Evolutionary conservation across 1,139 yeast species (phyloP).

Genomic region (Scheffersomyces segobiensis): DNA sequence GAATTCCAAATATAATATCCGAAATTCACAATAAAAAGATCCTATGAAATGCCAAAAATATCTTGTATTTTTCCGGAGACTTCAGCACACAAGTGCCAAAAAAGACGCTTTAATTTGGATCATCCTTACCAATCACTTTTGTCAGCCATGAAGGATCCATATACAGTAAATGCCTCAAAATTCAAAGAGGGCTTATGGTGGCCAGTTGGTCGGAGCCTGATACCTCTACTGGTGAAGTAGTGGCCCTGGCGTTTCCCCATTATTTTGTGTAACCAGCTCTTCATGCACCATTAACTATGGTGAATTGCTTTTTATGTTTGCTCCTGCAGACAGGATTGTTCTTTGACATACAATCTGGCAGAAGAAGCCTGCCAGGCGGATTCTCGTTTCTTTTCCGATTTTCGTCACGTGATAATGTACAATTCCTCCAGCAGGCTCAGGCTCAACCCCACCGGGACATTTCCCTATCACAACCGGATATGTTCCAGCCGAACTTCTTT

Average conservation of each 20-base stretch:
- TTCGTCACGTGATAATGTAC: not conserved
- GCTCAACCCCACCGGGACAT: not conserved
- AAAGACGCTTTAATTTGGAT: not conserved
- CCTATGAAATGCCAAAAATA: not conserved
- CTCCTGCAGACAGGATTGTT: not conserved
- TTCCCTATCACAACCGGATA: not conserved
- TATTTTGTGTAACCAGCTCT: not conserved
- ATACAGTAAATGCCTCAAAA: not conserved
- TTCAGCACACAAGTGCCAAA: not conserved
- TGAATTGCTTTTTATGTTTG: not conserved
- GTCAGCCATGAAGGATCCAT: not conserved
- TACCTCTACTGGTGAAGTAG: not conserved
- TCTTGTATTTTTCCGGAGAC: not conserved
- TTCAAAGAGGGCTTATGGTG: not conserved
- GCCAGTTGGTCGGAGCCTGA: not conserved
- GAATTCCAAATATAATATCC: not conserved
- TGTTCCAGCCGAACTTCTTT: not conserved
- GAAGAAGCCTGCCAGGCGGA: slow-evolving; percentile 1
- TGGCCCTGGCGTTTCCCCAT: not conserved
- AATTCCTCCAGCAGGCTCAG: not conserved
- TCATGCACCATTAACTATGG: not conserved
- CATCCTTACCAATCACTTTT: not conserved
- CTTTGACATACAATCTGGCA: not conserved
- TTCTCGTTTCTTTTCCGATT: not conserved
- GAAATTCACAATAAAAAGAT: not conserved